These are phyloP conservation scores for Solanum arcanum DNA, from an alignment of 257 asterid species.

Conservation along the genomic window DNA sequence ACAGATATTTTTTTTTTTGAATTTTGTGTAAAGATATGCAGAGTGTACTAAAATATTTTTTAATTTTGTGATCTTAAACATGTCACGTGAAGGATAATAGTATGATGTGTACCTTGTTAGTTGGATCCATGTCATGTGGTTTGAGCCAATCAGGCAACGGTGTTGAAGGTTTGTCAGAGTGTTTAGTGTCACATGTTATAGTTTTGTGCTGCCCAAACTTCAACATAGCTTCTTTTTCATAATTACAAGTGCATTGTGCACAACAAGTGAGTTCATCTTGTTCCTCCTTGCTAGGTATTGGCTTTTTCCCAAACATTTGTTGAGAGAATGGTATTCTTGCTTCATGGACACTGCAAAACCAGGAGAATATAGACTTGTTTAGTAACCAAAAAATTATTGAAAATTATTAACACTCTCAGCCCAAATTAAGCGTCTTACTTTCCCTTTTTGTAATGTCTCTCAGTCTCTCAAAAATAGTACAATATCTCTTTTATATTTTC, in stretches of 20 bases:
- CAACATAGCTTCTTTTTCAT: constrained; percentile 48
- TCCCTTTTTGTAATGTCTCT: too few species aligned
- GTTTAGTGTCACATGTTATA: constrained; percentile 8
- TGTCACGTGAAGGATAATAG: not conserved
- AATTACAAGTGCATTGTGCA: constrained; percentile 53
- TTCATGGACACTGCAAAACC: constrained; percentile 35
- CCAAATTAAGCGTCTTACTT: not conserved
- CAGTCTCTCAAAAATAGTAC: not conserved
- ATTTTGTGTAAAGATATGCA: too few species aligned
- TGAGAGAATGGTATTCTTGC: constrained; percentile 25
- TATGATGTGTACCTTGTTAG: constrained; percentile 31
- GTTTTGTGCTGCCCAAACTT: constrained; percentile 22
- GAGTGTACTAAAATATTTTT: too few species aligned
- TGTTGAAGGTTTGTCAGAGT: constrained; percentile 23
- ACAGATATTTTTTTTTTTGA: too few species aligned
- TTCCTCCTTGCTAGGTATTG: constrained; percentile 28
- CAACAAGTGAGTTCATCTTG: constrained; percentile 47
- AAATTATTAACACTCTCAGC: not conserved
- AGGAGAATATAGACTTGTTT: not conserved
- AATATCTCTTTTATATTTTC: not conserved
- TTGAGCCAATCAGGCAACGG: constrained; percentile 67
- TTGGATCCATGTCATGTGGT: constrained; percentile 21
- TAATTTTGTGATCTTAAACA: too few species aligned
- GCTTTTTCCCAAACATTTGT: constrained; percentile 29
- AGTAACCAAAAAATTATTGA: not conserved